Evolutionary conservation across 148 eudicot species (phyloP).

Genomic region (Cornus kousa): DNA sequence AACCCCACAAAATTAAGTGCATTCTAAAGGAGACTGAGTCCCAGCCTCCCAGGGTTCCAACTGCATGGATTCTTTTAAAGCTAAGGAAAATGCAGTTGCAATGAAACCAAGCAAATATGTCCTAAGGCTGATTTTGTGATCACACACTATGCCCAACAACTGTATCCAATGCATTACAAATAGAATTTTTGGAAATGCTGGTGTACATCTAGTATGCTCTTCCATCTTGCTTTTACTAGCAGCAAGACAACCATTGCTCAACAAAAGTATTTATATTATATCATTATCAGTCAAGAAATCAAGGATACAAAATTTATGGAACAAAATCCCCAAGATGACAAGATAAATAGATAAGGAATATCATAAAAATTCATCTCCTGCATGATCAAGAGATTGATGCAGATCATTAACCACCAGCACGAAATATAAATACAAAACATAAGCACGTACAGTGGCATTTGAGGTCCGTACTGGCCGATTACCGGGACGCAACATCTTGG

Average conservation of each 20-base stretch:
- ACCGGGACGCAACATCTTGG: constrained; percentile 68
- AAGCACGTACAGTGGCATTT: constrained; percentile 41
- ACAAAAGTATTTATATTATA: background rate
- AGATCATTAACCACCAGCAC: background rate
- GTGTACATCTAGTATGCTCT: background rate
- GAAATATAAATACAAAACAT: background rate
- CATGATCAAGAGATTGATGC: background rate
- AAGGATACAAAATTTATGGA: background rate
- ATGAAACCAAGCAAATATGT: background rate
- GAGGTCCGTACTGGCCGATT: constrained; percentile 36
- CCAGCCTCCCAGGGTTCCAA: background rate
- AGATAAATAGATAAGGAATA: background rate
- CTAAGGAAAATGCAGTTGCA: background rate
- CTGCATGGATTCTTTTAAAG: background rate
- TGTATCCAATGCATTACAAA: background rate
- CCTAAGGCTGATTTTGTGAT: background rate
- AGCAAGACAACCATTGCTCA: background rate
- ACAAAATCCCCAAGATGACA: background rate
- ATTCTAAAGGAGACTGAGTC: background rate
- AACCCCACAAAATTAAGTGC: background rate
- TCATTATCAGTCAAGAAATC: background rate
- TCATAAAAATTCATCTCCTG: background rate
- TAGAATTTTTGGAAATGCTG: constrained; percentile 7
- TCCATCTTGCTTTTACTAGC: background rate
- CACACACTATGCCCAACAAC: background rate